Base-by-base conservation (phyloP, 805 yeast genomes). In the Maudiozyma turicensis region DNA sequence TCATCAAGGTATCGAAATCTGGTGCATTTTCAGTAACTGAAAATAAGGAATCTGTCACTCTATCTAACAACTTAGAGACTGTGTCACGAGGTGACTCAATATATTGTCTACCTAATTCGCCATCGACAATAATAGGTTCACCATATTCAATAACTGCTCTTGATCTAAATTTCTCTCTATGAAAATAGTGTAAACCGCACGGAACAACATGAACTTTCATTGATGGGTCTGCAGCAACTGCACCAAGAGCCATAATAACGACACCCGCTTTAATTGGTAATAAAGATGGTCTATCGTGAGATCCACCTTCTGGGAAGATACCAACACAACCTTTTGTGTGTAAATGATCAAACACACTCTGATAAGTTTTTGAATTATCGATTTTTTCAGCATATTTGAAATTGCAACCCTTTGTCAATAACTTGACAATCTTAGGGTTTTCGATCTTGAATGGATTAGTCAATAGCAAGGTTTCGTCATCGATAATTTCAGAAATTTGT, bases 281-380 rank as follows among this genome's bases (percentile, higher is more conserved):
- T 56, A 91, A 68, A 54, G 88, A 95, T 0, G 98, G 82, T 56
- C 99, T 75, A 65, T 91, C 99, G 61, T 91, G 99, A 10, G 96
- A 88, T 1, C 99, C 99, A 51, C 99, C 99, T 71, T 93, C 99
- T 8, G 99, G 97, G 70, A 89, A 93, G 43, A 93, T 86, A 3
- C 96, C 96, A 8, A 91, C 72, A 56, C 95, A 86, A 44, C 86
- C 82, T 40, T 86, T 86, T 28, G 79, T 72, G 40, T 87, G 79
- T 52, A 91, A 73, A 61, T 87, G 95, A 46, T 81, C 76, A 61
- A 90, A 91, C 5, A 93, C 98, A 56, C 76, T 75, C 50, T 84
- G 78, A 67, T 86, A 91, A 44, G 89, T 95, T 45, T 72, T 71
- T 13, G 87, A 77, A 65, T 90, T 96, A 63, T 93, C 90, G 50